Base-by-base conservation (phyloP, 331 rosid species). In the Dryas integrifolia region DNA sequence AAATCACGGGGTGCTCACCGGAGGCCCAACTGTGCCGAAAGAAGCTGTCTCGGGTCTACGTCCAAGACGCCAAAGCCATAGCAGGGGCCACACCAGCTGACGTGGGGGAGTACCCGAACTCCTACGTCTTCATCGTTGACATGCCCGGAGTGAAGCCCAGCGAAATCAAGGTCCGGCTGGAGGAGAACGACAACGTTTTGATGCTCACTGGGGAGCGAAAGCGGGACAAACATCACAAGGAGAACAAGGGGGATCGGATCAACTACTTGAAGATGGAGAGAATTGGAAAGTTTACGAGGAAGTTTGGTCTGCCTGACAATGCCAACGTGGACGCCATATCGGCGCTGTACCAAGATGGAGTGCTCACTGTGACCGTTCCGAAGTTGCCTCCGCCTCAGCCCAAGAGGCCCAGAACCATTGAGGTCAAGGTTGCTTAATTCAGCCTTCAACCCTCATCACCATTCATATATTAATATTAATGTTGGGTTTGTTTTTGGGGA, bases 321-420 rank as follows among this genome's bases (percentile, higher is more conserved):
- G 82, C 82, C 0, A 21, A 84, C 1, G 2, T 9, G 10, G 84
- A 84, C 5, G 26, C 49, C 0, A 56, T 86, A 0, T 58, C 43
- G 7, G 90, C 83, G 1, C 56, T 41, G 53, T 75, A 72, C 65
- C 72, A 58, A 48, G 85, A 82, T 2, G 85, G 91, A 0, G 84
- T 86, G 21, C 60, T 86, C 66, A 79, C 81, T 1, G 71, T 84
- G 3, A 70, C 61, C 9, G 70, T 82, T 0, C 66, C 38, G 67
- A 87, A 84, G 75, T 63, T 59, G 61, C 85, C 84, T 0, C 83
- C 85, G 48, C 85, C 82, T 4, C 79, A 79, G 74, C 83, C 88
- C 43, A 84, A 84, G 74, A 78, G 58, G 69, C 77, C 82, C 5
- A 86, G 81, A 78, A 77, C 16, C 57, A 60, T 84, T 47, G 76